phyloP scores from a whole-genome alignment of 2,329 filamentous ascomycete species.

The Bipolaris zeicola region DNA sequence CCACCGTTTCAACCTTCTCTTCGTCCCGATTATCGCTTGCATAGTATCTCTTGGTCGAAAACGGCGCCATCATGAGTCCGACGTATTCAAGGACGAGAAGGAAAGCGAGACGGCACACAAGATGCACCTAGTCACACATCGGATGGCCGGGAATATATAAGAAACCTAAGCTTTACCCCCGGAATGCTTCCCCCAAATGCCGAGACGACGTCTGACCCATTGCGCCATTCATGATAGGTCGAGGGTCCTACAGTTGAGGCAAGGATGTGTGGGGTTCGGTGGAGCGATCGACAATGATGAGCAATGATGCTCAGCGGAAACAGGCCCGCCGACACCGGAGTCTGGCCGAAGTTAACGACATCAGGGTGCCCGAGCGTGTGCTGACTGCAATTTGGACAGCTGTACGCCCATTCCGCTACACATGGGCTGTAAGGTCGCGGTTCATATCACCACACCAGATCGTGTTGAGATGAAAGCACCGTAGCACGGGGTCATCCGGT shows the following conservation, averaged over 20 bases:
- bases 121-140: background rate
- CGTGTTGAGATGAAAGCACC: background rate
- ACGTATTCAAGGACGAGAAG: background rate
- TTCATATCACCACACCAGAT: background rate
- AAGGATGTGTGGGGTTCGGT: constrained; percentile 7
- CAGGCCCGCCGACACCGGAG: background rate
- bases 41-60: background rate
- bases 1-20: background rate
- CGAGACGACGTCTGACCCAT: background rate
- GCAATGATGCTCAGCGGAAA: background rate
- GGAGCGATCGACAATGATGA: constrained; percentile 10
- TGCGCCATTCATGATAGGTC: constrained; percentile 4
- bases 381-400: background rate
- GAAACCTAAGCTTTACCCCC: constrained; percentile 2
- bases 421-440: background rate
- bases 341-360: background rate
- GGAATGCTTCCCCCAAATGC: constrained; percentile 5
- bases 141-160: constrained; percentile 1
- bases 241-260: background rate
- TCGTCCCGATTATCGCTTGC: background rate
- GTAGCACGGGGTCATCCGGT: background rate
- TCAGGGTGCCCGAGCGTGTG: background rate
- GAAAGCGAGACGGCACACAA: background rate
- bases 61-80: background rate
- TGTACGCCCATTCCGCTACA: background rate